phyloP scores from a whole-genome alignment of 2,329 filamentous ascomycete genomes.

The Colletotrichum sp. region DNA sequence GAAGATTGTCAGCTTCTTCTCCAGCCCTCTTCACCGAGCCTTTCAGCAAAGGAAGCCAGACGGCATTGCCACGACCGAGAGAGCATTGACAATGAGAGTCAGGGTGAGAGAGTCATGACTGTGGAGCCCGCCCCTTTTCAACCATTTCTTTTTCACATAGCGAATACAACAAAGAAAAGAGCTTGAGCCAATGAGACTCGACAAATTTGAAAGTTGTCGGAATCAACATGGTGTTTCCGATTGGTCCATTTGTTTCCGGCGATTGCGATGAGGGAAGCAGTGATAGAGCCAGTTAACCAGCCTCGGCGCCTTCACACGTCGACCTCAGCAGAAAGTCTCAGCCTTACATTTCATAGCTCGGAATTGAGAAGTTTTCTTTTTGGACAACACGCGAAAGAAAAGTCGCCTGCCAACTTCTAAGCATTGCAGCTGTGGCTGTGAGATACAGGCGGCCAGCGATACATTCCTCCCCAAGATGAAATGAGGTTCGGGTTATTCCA shows the following conservation, averaged over 20 bases:
- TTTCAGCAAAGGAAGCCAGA: background rate
- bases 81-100: background rate
- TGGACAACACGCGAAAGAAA: background rate
- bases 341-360: fast-evolving
- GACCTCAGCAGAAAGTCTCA: background rate
- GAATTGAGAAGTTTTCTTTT: background rate
- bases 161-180: background rate
- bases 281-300: fast-evolving
- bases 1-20: background rate
- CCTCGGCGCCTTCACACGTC: background rate
- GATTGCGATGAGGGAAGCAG: background rate
- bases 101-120: background rate
- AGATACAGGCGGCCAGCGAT: background rate
- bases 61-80: background rate
- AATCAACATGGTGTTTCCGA: background rate
- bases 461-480: fast-evolving
- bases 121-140: background rate
- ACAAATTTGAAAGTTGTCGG: background rate
- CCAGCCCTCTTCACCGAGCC: background rate
- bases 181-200: background rate
- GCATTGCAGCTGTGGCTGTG: background rate
- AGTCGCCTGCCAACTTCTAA: fast-evolving
- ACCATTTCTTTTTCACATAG: background rate
- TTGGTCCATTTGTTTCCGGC: background rate
- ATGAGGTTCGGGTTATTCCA: background rate